A percentile compares a stretch with the other conserved stretches of the same genome.
phyloP scores from a whole-genome alignment of 1,284 basidiomycete species.

The Cystobasidium pallidum region DNA sequence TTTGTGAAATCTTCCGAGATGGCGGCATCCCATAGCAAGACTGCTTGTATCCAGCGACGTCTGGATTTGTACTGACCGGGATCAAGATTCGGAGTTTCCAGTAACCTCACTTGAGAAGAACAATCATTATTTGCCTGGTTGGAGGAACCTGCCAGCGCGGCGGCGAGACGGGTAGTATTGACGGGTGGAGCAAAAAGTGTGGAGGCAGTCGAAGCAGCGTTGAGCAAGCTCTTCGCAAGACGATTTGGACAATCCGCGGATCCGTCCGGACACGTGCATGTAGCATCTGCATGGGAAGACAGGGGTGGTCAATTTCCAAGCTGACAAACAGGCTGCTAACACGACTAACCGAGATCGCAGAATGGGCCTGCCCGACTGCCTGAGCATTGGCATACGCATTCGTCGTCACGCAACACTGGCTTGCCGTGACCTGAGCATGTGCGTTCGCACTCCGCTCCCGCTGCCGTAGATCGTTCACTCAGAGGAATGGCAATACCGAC shows the following conservation, averaged over 20 bases:
- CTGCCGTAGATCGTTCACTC: background rate
- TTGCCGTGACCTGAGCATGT: constrained; percentile 15
- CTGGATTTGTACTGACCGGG: constrained; percentile 21
- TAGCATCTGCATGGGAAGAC: constrained; percentile 37
- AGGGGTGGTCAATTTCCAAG: background rate
- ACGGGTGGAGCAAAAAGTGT: constrained; percentile 43
- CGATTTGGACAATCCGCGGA: background rate
- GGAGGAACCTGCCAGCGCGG: constrained; percentile 18
- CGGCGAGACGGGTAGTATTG: constrained; percentile 33
- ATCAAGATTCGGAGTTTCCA: constrained; percentile 30
- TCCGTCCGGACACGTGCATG: constrained; percentile 38
- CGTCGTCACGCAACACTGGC: background rate
- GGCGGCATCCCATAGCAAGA: constrained; percentile 33
- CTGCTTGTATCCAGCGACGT: constrained; percentile 23
- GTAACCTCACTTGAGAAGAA: background rate
- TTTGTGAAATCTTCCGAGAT: constrained; percentile 22
- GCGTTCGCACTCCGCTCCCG: background rate
- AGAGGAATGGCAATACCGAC: constrained; percentile 23
- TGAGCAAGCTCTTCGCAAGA: constrained; percentile 44
- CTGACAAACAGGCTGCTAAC: background rate
- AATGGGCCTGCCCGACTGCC: constrained; percentile 11
- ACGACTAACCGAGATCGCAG: constrained; percentile 37
- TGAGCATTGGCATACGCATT: constrained; percentile 20
- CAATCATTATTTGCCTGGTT: background rate
- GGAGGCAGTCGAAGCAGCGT: constrained; percentile 10